A percentile compares a stretch with the other conserved stretches of the same genome.
phyloP scores from a whole-genome alignment of 768 basidiomycete species.

The Daedaleopsis nitida region DNA sequence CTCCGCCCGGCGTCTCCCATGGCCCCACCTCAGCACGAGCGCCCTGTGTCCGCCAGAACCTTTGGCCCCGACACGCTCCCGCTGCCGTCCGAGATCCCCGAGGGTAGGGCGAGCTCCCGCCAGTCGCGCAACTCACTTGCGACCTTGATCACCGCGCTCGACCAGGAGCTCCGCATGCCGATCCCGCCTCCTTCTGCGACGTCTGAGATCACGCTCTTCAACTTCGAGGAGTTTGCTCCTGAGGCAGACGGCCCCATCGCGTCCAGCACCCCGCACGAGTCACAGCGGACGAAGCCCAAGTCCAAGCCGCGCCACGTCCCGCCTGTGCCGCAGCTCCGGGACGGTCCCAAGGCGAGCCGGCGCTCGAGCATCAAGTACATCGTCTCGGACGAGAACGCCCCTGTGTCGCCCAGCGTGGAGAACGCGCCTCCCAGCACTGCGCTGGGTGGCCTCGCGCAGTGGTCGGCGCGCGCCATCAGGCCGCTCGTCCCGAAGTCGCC shows the following conservation, averaged over 20 bases:
- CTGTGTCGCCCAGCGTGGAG: conserved; percentile 12
- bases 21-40: neutral
- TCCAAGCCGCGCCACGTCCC: conserved; percentile 24
- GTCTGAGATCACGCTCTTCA: conserved; percentile 64
- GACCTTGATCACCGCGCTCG: conserved; percentile 39
- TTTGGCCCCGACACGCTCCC: conserved; percentile 40
- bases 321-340: conserved; percentile 26
- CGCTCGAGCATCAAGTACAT: conserved; percentile 69
- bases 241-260: conserved; percentile 46
- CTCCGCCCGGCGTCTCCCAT: conserved; percentile 22
- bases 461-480: conserved; percentile 42
- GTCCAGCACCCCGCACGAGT: conserved; percentile 67
- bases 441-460: conserved; percentile 12
- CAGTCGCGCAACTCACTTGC: conserved; percentile 57
- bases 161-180: conserved; percentile 29
- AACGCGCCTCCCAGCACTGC: neutral
- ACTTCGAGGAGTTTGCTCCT: conserved; percentile 34
- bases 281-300: conserved; percentile 30
- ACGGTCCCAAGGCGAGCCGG: conserved; percentile 29
- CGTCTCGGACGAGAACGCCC: conserved; percentile 51
- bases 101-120: conserved; percentile 50
- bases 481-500: conserved; percentile 60
- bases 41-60: conserved; percentile 17
- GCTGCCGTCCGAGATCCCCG: conserved; percentile 53
- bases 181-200: conserved; percentile 52